A percentile compares a stretch with the other conserved stretches of the same genome.
Evolutionary conservation across 768 basidiomycete species (phyloP).

Genomic region (Lactarius trivialis): DNA sequence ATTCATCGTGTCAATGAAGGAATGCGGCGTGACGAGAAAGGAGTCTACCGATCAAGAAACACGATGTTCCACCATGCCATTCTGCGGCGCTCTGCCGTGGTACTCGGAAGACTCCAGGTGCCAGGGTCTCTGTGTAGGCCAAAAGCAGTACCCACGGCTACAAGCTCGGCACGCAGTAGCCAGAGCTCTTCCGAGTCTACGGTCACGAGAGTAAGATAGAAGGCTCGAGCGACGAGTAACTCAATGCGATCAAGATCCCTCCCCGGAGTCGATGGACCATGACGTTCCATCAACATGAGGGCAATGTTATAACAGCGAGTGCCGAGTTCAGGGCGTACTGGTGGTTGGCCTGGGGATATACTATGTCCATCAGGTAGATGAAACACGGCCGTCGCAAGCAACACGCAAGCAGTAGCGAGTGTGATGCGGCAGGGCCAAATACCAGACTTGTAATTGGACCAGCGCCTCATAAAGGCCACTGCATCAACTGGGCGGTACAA

Average conservation of each 20-base stretch:
- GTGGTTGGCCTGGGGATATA: slow-evolving; percentile 19
- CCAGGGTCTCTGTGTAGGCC: slow-evolving; percentile 84
- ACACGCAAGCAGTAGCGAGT: slow-evolving; percentile 20
- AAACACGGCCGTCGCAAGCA: slow-evolving; percentile 20
- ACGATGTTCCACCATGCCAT: slow-evolving; percentile 94
- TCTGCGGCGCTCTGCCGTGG: slow-evolving; percentile 66
- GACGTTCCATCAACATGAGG: slow-evolving; percentile 54
- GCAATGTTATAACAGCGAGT: slow-evolving; percentile 66
- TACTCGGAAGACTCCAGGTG: slow-evolving; percentile 63
- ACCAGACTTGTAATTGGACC: slow-evolving; percentile 21
- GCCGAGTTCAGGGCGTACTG: slow-evolving; percentile 34
- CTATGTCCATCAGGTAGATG: slow-evolving; percentile 21
- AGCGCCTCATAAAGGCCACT: slow-evolving; percentile 17
- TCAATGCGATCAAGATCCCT: slow-evolving; percentile 73
- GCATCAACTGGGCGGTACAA: slow-evolving; percentile 15
- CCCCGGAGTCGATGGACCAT: slow-evolving; percentile 45
- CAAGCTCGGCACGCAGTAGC: slow-evolving; percentile 64
- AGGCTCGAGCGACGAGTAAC: slow-evolving; percentile 58
- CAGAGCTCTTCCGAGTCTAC: slow-evolving; percentile 78
- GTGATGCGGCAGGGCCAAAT: slow-evolving; percentile 20
- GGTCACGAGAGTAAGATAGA: slow-evolving; percentile 68
- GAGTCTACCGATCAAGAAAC: slow-evolving; percentile 64
- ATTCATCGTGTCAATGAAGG: slow-evolving; percentile 17
- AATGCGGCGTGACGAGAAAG: slow-evolving; percentile 11
- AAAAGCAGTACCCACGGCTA: slow-evolving; percentile 74